These are phyloP conservation scores for Lizanozyma gosingica DNA, from an alignment of 1,139 yeast genomes.

Conservation along the genomic window DNA sequence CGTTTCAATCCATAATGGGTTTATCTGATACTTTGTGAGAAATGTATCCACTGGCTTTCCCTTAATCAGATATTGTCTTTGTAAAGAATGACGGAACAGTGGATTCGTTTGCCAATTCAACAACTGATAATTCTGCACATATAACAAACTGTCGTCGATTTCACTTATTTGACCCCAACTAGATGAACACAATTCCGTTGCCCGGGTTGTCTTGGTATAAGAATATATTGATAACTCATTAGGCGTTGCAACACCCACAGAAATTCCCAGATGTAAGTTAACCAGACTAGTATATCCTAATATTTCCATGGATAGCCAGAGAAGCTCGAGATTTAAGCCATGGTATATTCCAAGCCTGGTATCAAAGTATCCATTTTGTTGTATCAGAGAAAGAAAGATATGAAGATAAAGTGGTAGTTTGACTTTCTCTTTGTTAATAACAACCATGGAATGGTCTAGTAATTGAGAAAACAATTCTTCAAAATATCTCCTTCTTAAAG, in stretches of 20 bases:
- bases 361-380: conserved; percentile 15
- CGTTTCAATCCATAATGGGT: conserved; percentile 15
- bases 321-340: conserved; percentile 15
- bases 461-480: conserved; percentile 11
- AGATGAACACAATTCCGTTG: conserved; percentile 29
- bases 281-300: conserved; percentile 16
- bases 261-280: conserved; percentile 20
- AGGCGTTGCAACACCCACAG: conserved; percentile 28
- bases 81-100: neutral
- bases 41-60: conserved; percentile 1
- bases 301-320: conserved; percentile 30
- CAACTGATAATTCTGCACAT: conserved; percentile 27
- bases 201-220: conserved; percentile 10
- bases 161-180: conserved; percentile 31
- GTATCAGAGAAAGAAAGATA: conserved; percentile 11
- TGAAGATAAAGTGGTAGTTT: neutral
- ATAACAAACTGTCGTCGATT: conserved; percentile 18
- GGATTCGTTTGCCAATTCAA: conserved; percentile 16
- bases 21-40: conserved; percentile 8
- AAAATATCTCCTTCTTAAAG: conserved; percentile 14
- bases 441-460: conserved; percentile 22
- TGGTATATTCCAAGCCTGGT: conserved; percentile 14
- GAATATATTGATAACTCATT: conserved; percentile 10
- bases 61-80: conserved; percentile 6
- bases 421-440: conserved; percentile 19